These are phyloP conservation scores for Plasmodium malariae DNA, from an alignment of 169 alveolate genomes.

Conservation along the genomic window DNA sequence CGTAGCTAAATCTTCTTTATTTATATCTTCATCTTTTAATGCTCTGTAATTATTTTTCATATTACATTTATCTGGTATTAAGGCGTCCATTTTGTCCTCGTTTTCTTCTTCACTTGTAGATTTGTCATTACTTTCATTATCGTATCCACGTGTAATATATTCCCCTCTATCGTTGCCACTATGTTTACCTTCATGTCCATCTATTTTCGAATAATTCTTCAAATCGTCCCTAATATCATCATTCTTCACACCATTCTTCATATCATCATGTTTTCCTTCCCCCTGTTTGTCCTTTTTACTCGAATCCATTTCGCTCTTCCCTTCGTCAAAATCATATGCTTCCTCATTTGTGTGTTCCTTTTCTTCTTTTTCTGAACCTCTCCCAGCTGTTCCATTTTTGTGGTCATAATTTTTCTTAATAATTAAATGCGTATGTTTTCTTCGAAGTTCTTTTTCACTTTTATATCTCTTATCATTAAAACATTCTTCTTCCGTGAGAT, in stretches of 20 bases:
- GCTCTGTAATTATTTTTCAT: background rate
- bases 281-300: background rate
- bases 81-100: background rate
- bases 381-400: no score
- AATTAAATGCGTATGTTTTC: constrained; percentile 23
- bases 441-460: constrained; percentile 41
- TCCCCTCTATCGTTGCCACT: background rate
- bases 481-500: background rate
- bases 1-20: background rate
- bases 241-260: background rate
- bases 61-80: background rate
- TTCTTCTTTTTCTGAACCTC: background rate
- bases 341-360: background rate
- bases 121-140: background rate
- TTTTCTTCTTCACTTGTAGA: background rate
- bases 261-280: background rate
- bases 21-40: background rate
- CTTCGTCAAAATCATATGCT: background rate
- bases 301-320: background rate
- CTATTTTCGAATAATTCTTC: background rate
- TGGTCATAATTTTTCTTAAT: constrained; percentile 12
- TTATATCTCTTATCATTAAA: background rate
- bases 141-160: background rate
- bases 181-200: background rate
- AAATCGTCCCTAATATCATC: background rate